Evolutionary conservation across 257 asterid genomes (phyloP).

Genomic region (Haberlea rhodopensis): DNA sequence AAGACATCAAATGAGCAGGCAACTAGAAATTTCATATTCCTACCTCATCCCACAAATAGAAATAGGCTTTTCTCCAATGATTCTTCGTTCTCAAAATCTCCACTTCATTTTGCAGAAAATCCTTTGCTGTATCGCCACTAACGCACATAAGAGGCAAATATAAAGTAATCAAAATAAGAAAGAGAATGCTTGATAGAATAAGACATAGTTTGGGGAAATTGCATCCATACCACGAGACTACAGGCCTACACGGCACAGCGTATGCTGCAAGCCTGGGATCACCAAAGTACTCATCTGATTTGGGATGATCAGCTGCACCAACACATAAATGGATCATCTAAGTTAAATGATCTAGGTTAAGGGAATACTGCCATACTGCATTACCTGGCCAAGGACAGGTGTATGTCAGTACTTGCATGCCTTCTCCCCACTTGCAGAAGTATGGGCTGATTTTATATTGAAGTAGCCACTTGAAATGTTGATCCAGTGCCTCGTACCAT

Average conservation of each 20-base stretch:
- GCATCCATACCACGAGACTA: conserved; percentile 56
- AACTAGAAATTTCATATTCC: conserved; percentile 29
- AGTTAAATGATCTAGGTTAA: not conserved
- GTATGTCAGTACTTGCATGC: conserved; percentile 94
- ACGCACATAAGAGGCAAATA: conserved; percentile 44
- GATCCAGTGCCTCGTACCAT: conserved; percentile 91
- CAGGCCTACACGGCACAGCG: conserved; percentile 88
- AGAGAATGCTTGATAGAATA: conserved; percentile 19
- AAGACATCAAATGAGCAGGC: conserved; percentile 16
- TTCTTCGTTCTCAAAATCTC: conserved; percentile 73
- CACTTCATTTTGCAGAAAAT: conserved; percentile 77
- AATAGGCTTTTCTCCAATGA: conserved; percentile 97
- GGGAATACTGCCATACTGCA: conserved; percentile 9
- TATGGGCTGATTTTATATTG: conserved; percentile 93
- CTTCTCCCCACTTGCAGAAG: conserved; percentile 97
- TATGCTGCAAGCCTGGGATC: conserved; percentile 98
- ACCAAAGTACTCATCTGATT: conserved; percentile 85
- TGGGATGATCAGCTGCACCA: conserved; percentile 91
- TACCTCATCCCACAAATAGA: conserved; percentile 99
- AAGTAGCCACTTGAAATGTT: conserved; percentile 92
- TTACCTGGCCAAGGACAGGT: conserved; percentile 99
- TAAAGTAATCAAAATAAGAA: conserved; percentile 33
- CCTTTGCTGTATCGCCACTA: conserved; percentile 74
- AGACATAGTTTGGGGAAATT: conserved; percentile 23
- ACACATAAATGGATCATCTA: conserved; percentile 6